Evolutionary conservation across 768 basidiomycete species (phyloP), one percentile per base, ranked within the genome.

Genomic region (Pholiota conissans): DNA sequence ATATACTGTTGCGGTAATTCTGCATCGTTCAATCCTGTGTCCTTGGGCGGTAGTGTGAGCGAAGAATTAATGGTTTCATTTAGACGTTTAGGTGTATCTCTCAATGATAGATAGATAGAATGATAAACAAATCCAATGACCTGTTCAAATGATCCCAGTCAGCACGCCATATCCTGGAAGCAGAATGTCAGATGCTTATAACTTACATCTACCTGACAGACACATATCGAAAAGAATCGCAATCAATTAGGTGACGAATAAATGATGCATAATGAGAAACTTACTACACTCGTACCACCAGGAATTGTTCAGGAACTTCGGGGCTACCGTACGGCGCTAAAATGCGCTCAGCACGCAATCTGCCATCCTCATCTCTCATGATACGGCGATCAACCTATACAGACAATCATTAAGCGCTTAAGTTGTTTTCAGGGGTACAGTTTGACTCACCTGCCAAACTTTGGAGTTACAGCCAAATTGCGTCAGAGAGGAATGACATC

Each of bases 241-340:
- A 39, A 39, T 14, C 37, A n/a, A n/a, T n/a, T n/a, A n/a, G n/a
- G n/a, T n/a, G n/a, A n/a, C n/a, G n/a, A n/a, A n/a, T n/a, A n/a
- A n/a, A n/a, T n/a, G n/a, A n/a, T n/a, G n/a, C n/a, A n/a, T n/a
- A n/a, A n/a, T n/a, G n/a, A n/a, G n/a, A n/a, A n/a, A n/a, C n/a
- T 32, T 8, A 10, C 47, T 73, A 86, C 2, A 79, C 81, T 48
- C 84, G 76, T 14, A 89, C 79, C 30, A 90, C 87, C 48, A 87
- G 77, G 62, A 91, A 90, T 50, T 82, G 82, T 61, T 91, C 89
- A 18, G 89, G 89, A 18, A 91, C 73, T 57, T 85, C 86, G 7
- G 83, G 83, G 56, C 74, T 81, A 62, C 89, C 87, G 60, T 86
- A 89, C 0, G 79, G 75, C 1, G 69, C 73, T 7, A 71, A 8